A percentile compares a stretch with the other conserved stretches of the same genome.
These are phyloP conservation scores for Laguncularia racemosa DNA, from an alignment of 345 rosid genomes.

Conservation along the genomic window DNA sequence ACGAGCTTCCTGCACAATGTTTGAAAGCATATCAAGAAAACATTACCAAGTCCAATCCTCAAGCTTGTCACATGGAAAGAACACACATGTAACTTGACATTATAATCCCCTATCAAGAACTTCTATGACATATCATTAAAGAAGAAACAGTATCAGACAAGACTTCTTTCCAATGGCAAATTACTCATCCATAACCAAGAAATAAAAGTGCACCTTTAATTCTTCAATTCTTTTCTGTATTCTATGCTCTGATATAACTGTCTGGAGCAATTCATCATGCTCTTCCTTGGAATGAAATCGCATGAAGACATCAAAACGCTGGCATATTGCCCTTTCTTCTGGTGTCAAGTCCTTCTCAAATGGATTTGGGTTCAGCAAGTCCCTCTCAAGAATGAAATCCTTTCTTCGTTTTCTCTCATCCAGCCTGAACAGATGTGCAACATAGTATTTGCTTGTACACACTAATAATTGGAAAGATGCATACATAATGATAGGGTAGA, in stretches of 20 bases:
- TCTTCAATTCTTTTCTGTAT: slow-evolving; percentile 64
- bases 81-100: neutral
- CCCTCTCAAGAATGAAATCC: slow-evolving; percentile 84
- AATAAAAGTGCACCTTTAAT: slow-evolving; percentile 43
- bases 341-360: slow-evolving; percentile 69
- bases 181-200: no score
- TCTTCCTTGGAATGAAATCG: slow-evolving; percentile 92
- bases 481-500: no score
- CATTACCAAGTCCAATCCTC: neutral
- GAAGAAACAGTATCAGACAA: no score
- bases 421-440: slow-evolving; percentile 39
- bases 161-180: no score
- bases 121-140: no score
- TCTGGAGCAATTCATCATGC: slow-evolving; percentile 73
- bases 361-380: slow-evolving; percentile 61
- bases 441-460: no score
- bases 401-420: slow-evolving; percentile 93
- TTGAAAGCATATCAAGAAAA: slow-evolving; percentile 8
- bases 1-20: slow-evolving; percentile 67
- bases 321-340: slow-evolving; percentile 71
- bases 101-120: neutral
- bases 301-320: slow-evolving; percentile 79
- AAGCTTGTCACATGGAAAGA: no score
- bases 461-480: no score
- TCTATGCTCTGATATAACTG: slow-evolving; percentile 64